Evolutionary conservation across 2,329 filamentous ascomycete genomes (phyloP), one percentile per base, ranked within the genome.

Genomic region (Clarireedia hainanense): DNA sequence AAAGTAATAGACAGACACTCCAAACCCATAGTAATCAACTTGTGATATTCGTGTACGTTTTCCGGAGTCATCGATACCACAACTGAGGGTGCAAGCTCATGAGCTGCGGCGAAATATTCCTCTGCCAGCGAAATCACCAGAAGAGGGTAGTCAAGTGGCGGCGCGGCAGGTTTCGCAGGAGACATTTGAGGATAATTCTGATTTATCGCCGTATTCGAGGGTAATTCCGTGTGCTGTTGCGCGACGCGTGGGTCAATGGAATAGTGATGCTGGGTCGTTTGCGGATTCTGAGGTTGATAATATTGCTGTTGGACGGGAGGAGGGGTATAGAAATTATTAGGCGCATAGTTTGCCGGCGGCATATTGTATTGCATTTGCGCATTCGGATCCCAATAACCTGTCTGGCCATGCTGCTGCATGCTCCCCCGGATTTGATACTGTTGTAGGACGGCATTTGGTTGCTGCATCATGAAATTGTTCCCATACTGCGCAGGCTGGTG

Each of bases 51-150:
- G n/a, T 80, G 75, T 7, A 88, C 68, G 40, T 77, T 60, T n/a
- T 58, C 50, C 26, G 78, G 71, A 53, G 79, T 75, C 52, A 79
- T 75, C 2, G 76, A 73, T 17, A 72, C 71, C 17, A 79, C 76
- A 2, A 83, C 70, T 1, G 71, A 64, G 3, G 76, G 71, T 1
- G 77, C 77, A 57, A 82, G 75, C 2, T 71, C 70, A 58, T 85
- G 81, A 15, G 88, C 88, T 52, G 83, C 84, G 26, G 74, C 73
- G 52, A 91, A 81, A 64, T 88, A 90, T 61, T 92, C 87, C 64
- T 92, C 87, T 2, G 87, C 86, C 14, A 90, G 76, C n/a, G 80
- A 80, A 6, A 89, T 74, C 56, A 91, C 74, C 7, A 91, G 61
- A 46, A 55, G 62, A 10, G 62, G 59, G 23, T 52, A 58, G 49